These are phyloP conservation scores for Carnegiea gigantea DNA, from an alignment of 179 eudicot species.

Conservation along the genomic window DNA sequence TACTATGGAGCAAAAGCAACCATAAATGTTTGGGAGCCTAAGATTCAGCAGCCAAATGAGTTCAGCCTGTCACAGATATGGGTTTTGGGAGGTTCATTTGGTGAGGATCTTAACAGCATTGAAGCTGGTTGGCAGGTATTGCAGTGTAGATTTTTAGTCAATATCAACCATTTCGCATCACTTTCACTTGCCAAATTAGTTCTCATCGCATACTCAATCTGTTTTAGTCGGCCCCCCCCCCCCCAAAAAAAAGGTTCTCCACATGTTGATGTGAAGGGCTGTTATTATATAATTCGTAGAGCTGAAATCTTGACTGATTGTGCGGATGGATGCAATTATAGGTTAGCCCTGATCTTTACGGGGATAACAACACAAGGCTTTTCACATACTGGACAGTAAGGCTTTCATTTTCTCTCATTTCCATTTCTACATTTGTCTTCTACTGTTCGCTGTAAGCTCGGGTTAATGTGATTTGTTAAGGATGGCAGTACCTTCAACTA, in stretches of 20 bases:
- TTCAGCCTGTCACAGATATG: conserved; percentile 96
- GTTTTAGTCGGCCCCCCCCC: background rate
- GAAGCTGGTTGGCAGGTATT: conserved; percentile 99
- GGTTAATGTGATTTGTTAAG: background rate
- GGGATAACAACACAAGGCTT: conserved; percentile 95
- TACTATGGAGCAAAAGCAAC: conserved; percentile 97
- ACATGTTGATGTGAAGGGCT: background rate
- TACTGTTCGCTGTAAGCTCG: background rate
- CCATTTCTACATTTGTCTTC: background rate
- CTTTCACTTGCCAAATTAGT: background rate
- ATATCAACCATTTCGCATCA: background rate
- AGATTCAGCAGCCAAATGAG: conserved; percentile 93
- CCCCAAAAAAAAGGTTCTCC: background rate
- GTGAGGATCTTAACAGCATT: conserved; percentile 97
- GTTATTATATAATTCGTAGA: background rate
- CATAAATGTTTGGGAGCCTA: conserved; percentile 96
- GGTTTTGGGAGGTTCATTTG: conserved; percentile 97
- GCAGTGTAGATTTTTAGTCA: background rate
- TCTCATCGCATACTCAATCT: background rate
- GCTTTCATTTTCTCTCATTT: conserved; percentile 20
- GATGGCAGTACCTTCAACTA: background rate
- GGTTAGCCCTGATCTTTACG: conserved; percentile 99
- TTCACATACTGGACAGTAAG: conserved; percentile 99
- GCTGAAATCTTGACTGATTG: background rate
- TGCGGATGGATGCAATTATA: conserved; percentile 25